These are phyloP conservation scores for Pichia deserticola DNA, from an alignment of 805 yeast species.

Conservation along the genomic window DNA sequence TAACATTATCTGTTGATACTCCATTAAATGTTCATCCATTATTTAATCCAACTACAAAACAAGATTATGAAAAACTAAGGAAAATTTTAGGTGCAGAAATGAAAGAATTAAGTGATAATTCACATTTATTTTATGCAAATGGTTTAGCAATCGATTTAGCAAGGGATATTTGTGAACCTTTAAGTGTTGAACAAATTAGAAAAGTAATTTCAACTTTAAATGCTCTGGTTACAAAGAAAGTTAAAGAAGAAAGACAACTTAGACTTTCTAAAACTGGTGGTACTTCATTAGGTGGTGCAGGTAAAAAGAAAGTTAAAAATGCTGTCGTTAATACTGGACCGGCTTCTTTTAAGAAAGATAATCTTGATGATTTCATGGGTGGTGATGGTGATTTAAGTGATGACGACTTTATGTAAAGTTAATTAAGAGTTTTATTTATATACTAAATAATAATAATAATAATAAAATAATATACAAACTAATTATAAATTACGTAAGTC, in stretches of 20 bases:
- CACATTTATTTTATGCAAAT: constrained; percentile 63
- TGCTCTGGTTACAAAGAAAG: constrained; percentile 76
- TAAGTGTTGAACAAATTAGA: constrained; percentile 73
- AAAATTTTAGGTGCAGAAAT: constrained; percentile 61
- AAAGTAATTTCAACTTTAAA: constrained; percentile 81
- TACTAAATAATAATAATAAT: no score
- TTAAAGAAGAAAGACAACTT: constrained; percentile 82
- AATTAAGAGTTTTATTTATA: no score
- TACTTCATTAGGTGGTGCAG: constrained; percentile 86
- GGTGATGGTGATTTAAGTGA: constrained; percentile 65
- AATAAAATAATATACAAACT: no score
- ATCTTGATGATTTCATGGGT: constrained; percentile 43
- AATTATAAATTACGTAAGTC: no score
- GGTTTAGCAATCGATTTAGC: constrained; percentile 75
- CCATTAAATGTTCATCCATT: constrained; percentile 73
- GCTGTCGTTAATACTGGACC: constrained; percentile 59
- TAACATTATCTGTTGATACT: constrained; percentile 46
- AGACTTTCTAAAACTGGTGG: constrained; percentile 78
- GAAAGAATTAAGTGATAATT: constrained; percentile 51
- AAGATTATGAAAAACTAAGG: constrained; percentile 71
- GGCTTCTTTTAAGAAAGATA: constrained; percentile 54
- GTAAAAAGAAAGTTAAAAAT: constrained; percentile 82
- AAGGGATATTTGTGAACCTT: constrained; percentile 77
- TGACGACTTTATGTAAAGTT: constrained; percentile 69
- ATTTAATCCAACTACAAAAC: constrained; percentile 74